Evolutionary conservation across 495 filamentous ascomycete genomes (phyloP).

Genomic region (Xylaria nigripes): DNA sequence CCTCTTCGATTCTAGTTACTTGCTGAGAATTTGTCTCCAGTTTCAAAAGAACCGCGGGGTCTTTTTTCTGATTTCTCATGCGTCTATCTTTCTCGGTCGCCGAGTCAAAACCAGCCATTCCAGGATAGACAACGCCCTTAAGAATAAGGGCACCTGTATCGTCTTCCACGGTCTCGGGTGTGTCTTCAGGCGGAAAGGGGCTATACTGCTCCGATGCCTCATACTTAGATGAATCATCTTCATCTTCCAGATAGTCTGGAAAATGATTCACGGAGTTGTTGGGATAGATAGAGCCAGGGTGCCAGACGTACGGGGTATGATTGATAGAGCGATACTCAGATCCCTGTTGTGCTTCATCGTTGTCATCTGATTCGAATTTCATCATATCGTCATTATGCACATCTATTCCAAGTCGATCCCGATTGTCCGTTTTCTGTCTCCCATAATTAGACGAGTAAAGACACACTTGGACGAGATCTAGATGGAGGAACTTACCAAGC

Average conservation of each 20-base stretch:
- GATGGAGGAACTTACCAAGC: constrained; percentile 11
- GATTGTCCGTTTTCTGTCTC: not conserved
- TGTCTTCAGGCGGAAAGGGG: constrained; percentile 22
- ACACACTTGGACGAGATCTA: not conserved
- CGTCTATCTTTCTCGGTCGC: constrained; percentile 68
- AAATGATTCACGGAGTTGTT: not conserved
- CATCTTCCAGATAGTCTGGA: constrained; percentile 9
- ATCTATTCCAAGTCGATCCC: not conserved
- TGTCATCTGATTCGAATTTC: constrained; percentile 29
- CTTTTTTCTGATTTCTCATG: constrained; percentile 82
- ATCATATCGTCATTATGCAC: constrained; percentile 7
- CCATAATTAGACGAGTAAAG: constrained; percentile 2
- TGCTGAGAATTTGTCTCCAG: constrained; percentile 60
- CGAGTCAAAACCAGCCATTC: constrained; percentile 85
- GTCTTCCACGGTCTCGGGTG: constrained; percentile 21
- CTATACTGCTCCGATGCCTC: constrained; percentile 29
- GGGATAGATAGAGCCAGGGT: constrained; percentile 10
- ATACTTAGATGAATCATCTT: constrained; percentile 15
- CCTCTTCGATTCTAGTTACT: constrained; percentile 63
- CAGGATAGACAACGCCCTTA: constrained; percentile 72
- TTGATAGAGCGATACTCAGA: constrained; percentile 3
- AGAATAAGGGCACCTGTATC: constrained; percentile 42
- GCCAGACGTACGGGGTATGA: constrained; percentile 12
- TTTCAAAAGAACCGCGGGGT: constrained; percentile 55
- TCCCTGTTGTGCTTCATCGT: constrained; percentile 8